Base-by-base conservation (phyloP, 2,329 filamentous ascomycete species). In the Xenoacremonium recifei region DNA sequence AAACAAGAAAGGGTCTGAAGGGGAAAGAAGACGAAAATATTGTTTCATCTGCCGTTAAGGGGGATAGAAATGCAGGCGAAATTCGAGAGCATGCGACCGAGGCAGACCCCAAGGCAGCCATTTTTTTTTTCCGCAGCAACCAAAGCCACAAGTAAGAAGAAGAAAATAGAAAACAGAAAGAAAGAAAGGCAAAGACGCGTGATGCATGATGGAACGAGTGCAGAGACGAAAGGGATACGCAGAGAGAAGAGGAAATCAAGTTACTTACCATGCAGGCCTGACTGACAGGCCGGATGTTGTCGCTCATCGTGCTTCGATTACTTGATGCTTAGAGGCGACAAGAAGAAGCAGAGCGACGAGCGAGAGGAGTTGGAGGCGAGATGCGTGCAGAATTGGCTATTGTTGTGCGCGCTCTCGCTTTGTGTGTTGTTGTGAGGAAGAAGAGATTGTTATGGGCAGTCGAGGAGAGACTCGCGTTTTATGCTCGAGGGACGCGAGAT, bases 241-340 rank as follows among this genome's bases (percentile, higher is more conserved):
- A 31, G 7, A 31, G n/a, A 11, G 12, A 10, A 31, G 20, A 19
- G 25, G 23, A 33, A 15, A 31, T 5, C 19, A 13, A 31, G 11
- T 17, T 21, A 36, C 55, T 42, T 54, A 58, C 55, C 50, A 54
- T 49, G 27, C 38, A 37, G 40, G 48, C 48, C 36, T 30, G 27
- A 33, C 40, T 34, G 20, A 49, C 30, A n/a, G 21, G 15, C 1
- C 29, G 19, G 3, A 50, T 17, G 15, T 33, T 37, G 37, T 47
- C 47, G 39, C 41, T 44, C 55, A 58, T 57, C 3, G 19, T 39
- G 44, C 30, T 34, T 16, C 4, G 18, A n/a, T 11, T 21, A 4
- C 13, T 7, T 21, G 18, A 27, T 3, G 23, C 9, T 27, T 27
- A 27, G 13, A 27, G 4, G 29, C 12, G 4, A 16, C n/a, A 29